Evolutionary conservation across 2,329 filamentous ascomycete genomes (phyloP).

Genomic region (Botrytis galanthina): DNA sequence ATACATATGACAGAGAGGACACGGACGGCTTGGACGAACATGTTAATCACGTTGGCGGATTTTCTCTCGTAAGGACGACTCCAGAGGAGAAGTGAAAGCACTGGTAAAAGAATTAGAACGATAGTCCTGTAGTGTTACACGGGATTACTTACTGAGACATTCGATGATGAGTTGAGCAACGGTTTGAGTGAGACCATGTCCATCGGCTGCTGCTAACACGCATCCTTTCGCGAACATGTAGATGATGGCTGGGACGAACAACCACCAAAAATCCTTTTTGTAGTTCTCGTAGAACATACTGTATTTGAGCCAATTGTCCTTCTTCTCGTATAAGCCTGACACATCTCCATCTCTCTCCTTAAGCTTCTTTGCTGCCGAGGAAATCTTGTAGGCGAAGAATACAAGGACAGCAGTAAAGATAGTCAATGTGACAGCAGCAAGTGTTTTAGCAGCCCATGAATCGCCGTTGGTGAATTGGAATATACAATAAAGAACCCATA

Average conservation of each 20-base stretch:
- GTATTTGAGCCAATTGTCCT: constrained; percentile 91
- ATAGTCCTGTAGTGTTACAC: not conserved
- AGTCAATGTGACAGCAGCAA: constrained; percentile 77
- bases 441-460: constrained; percentile 84
- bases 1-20: constrained; percentile 87
- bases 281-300: constrained; percentile 96
- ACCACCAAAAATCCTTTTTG: constrained; percentile 94
- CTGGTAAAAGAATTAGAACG: constrained; percentile 22
- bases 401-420: constrained; percentile 78
- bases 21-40: constrained; percentile 83
- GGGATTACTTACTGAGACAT: constrained; percentile 46
- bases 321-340: constrained; percentile 77
- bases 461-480: constrained; percentile 94
- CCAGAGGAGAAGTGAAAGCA: constrained; percentile 80
- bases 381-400: constrained; percentile 85
- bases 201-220: constrained; percentile 80
- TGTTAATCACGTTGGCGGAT: constrained; percentile 90
- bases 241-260: constrained; percentile 84
- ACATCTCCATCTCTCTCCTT: constrained; percentile 74
- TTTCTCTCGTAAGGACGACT: constrained; percentile 81
- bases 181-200: constrained; percentile 79
- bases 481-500: constrained; percentile 94
- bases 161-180: constrained; percentile 80
- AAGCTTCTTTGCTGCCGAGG: constrained; percentile 68
- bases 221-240: constrained; percentile 91